These are phyloP conservation scores for Chytriomyces confervae DNA, from an alignment of 192 early-diverging fungal species.

Conservation along the genomic window DNA sequence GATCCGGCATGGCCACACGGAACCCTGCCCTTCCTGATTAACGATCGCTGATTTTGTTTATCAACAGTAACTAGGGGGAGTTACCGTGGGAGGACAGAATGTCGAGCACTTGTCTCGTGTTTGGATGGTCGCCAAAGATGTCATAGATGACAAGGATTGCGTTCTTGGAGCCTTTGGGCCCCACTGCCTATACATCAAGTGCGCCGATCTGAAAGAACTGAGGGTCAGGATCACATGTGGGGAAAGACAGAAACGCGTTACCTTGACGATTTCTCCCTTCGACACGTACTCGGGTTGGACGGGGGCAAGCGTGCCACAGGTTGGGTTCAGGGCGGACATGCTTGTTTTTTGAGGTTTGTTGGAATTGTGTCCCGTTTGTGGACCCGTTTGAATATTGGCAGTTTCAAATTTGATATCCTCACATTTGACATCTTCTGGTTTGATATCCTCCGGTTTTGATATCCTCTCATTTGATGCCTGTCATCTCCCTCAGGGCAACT, in stretches of 20 bases:
- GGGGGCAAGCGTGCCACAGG: constrained; percentile 18
- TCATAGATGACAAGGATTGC: constrained; percentile 31
- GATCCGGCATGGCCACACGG: too few relatives aligned
- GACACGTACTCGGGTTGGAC: constrained; percentile 11
- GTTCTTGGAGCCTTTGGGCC: constrained; percentile 15
- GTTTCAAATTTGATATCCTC: too few relatives aligned
- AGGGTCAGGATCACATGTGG: not conserved
- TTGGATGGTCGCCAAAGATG: constrained; percentile 32
- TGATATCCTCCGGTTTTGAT: too few relatives aligned
- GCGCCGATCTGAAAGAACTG: not conserved
- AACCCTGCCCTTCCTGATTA: not conserved
- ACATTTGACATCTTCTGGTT: too few relatives aligned
- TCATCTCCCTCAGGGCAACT: too few relatives aligned
- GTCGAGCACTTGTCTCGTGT: constrained; percentile 32
- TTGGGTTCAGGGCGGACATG: not conserved
- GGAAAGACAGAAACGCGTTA: not conserved
- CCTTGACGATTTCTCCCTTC: constrained; percentile 20
- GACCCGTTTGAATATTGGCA: too few relatives aligned
- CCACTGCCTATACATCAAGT: constrained; percentile 26
- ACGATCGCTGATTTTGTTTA: not conserved
- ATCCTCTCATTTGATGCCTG: too few relatives aligned
- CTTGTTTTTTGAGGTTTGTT: not conserved
- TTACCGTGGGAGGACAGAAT: constrained; percentile 7
- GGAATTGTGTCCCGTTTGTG: too few relatives aligned
- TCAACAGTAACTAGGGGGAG: not conserved